Percentiles rank a stretch among this genome's conserved stretches.
These are phyloP conservation scores for Ilyonectria sp. DNA, from an alignment of 2,329 filamentous ascomycete species.

Conservation along the genomic window DNA sequence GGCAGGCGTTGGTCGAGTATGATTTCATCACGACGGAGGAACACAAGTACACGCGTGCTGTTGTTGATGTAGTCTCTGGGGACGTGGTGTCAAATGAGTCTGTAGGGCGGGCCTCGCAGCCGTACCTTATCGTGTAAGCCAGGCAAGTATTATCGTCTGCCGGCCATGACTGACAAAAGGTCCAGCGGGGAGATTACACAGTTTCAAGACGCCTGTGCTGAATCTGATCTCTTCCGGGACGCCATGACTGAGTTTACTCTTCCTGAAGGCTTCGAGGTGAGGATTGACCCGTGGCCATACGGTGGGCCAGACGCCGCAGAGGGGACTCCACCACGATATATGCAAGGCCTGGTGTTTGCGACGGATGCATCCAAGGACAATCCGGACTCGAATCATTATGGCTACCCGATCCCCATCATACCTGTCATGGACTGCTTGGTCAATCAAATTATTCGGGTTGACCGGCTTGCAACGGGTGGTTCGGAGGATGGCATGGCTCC, in stretches of 20 bases:
- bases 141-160: not conserved
- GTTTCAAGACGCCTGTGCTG: constrained; percentile 58
- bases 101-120: constrained; percentile 51
- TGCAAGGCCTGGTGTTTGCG: constrained; percentile 68
- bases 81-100: constrained; percentile 48
- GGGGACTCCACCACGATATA: constrained; percentile 51
- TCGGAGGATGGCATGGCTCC: constrained; percentile 61
- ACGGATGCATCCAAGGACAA: constrained; percentile 59
- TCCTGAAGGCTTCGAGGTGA: constrained; percentile 60
- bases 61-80: constrained; percentile 56
- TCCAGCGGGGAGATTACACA: constrained; percentile 57
- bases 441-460: constrained; percentile 69
- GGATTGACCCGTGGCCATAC: constrained; percentile 79
- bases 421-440: constrained; percentile 72
- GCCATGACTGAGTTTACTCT: constrained; percentile 63
- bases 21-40: constrained; percentile 55
- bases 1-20: constrained; percentile 63
- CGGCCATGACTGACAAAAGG: not conserved
- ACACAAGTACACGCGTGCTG: constrained; percentile 54
- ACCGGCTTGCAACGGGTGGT: constrained; percentile 68
- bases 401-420: constrained; percentile 72
- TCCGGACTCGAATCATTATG: constrained; percentile 74
- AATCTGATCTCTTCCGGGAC: constrained; percentile 62
- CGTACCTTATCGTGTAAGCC: constrained; percentile 54
- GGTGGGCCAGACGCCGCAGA: constrained; percentile 59